phyloP scores from a whole-genome alignment of 306 rosid species.

The Morella rubra region DNA sequence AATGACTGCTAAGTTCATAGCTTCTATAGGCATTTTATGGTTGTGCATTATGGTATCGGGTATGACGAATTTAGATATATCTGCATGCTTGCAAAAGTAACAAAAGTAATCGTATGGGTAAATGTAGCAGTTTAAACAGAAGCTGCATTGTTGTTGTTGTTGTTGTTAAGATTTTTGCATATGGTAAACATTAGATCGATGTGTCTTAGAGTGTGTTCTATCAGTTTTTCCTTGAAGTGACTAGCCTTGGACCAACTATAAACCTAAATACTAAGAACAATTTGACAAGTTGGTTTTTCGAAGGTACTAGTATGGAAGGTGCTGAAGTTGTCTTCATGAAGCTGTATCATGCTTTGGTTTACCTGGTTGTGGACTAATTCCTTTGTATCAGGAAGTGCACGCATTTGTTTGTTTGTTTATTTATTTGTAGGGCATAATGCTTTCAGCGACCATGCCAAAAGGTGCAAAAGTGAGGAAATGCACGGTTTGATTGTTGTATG shows the following conservation, averaged over 20 bases:
- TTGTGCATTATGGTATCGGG: too few relatives aligned
- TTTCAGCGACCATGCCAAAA: not conserved
- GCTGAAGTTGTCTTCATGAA: not conserved
- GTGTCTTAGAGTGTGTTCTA: not conserved
- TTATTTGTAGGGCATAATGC: constrained; percentile 1
- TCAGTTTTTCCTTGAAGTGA: not conserved
- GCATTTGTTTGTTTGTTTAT: not conserved
- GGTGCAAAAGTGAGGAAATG: not conserved
- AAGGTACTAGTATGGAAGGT: not conserved
- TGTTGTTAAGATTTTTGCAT: constrained; percentile 6
- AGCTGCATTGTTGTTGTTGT: constrained; percentile 3
- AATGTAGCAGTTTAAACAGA: not conserved
- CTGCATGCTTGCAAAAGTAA: not conserved
- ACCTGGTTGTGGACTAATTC: not conserved
- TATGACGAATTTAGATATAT: constrained; percentile 14
- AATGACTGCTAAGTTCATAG: constrained; percentile 11
- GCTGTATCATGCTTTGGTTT: not conserved
- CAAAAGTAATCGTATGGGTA: not conserved
- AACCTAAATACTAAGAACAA: not conserved
- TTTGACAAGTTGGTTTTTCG: not conserved
- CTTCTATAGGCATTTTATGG: constrained; percentile 6
- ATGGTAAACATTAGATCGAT: not conserved
- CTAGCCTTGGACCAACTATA: not conserved
- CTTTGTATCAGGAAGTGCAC: constrained; percentile 1
- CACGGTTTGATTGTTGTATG: not conserved